Evolutionary conservation across 345 rosid genomes (phyloP), one percentile per base, ranked within the genome.

Genomic region (Cardamine occulta): DNA sequence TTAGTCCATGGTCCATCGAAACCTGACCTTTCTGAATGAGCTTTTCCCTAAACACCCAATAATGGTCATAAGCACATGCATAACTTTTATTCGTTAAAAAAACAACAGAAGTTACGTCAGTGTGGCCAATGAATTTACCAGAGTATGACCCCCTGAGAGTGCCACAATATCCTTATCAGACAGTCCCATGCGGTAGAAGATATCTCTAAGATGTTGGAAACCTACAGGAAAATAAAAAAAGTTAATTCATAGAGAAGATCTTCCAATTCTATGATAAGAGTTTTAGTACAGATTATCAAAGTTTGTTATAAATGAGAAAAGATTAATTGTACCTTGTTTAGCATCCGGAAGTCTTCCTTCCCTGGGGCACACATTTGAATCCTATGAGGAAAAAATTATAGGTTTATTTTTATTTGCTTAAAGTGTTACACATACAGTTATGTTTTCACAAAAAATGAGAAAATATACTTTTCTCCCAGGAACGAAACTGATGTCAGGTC

Each of bases 301-400:
- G 35, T 40, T 23, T 31, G 5, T 5, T n/a, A 40, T 23, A 31
- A 51, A 7, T 23, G 34, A 52, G n/a, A n/a, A 59, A 24, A 35
- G 39, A 9, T 39, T 39, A 6, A 56, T 17, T 12, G 57, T 72
- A 94, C 97, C 97, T 86, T 74, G 76, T 72, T 79, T 87, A 70
- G 98, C 97, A 91, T 88, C 85, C 15, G 97, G 97, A 83, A 94
- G 96, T 72, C 93, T 84, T 49, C 98, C 97, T 85, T 94, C 98
- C 73, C 47, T 82, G 34, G 96, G 80, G 72, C 82, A 86, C 44
- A 81, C 75, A 48, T 74, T 86, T 11, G 97, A 94, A 75, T 94
- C 97, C 98, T 94, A 72, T 49, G 23, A 80, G 21, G 56, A 70
- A 64, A 67, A 53, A 39, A 52, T 42, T 42, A 79, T 12, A n/a